phyloP scores from a whole-genome alignment of 495 filamentous ascomycete genomes.

The Penicillium pulvis region DNA sequence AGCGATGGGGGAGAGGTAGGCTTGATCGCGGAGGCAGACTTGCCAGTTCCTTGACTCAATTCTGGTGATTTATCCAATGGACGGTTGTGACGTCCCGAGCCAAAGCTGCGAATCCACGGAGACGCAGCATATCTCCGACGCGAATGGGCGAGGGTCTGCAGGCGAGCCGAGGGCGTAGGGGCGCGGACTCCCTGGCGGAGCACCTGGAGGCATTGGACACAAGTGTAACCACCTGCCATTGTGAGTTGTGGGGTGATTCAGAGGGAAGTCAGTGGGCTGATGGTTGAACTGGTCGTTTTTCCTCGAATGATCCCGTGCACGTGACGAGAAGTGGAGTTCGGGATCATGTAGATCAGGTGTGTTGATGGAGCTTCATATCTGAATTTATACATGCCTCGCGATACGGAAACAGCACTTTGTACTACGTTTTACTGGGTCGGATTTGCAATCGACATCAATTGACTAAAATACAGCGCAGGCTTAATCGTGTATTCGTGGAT shows the following conservation, averaged over 20 bases:
- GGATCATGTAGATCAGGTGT: constrained; percentile 3
- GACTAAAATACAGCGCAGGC: constrained; percentile 13
- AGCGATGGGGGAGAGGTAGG: constrained; percentile 12
- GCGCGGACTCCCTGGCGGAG: constrained; percentile 33
- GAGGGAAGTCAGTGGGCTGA: constrained; percentile 7
- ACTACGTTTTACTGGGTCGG: background rate
- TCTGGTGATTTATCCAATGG: constrained; percentile 18
- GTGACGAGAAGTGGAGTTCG: constrained; percentile 13
- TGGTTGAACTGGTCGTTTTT: constrained; percentile 21
- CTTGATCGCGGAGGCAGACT: constrained; percentile 7
- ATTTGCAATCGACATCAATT: background rate
- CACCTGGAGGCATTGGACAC: constrained; percentile 44
- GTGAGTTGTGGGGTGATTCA: constrained; percentile 20
- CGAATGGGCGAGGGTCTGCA: constrained; percentile 27
- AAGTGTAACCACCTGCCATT: constrained; percentile 48
- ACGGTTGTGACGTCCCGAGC: constrained; percentile 30
- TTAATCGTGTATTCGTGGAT: constrained; percentile 21
- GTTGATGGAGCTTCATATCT: background rate
- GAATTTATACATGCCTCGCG: no score
- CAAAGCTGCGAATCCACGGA: constrained; percentile 35
- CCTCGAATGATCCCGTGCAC: constrained; percentile 14
- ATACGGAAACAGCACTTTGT: no score
- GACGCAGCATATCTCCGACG: constrained; percentile 30
- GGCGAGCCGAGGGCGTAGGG: constrained; percentile 20
- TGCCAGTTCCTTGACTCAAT: constrained; percentile 15